Base-by-base conservation (phyloP, 768 basidiomycete genomes). In the Lepiota venenata region DNA sequence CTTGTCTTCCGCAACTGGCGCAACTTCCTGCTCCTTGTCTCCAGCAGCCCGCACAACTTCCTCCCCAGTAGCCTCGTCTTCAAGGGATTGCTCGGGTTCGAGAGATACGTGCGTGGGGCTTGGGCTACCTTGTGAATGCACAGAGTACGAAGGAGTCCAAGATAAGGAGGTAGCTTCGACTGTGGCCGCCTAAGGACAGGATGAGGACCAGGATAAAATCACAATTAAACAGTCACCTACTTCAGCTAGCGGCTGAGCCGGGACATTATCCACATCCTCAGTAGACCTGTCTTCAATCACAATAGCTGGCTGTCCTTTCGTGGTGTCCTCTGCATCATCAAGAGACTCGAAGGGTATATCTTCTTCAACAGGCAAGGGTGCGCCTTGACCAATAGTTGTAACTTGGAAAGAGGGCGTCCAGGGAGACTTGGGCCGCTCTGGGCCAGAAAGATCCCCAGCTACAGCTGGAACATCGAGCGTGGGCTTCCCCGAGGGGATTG, bases 331-430 rank as follows among this genome's bases (percentile, higher is more conserved):
- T 12, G 27, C 46, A 51, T n/a, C 48, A 39, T 45, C 35, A 12
- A 50, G 38, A 29, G 47, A 46, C 16, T 52, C 51, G 4, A 52
- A n/a, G 2, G 27, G 55, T 40, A 47, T 22, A 7, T 60, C 58
- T 49, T 65, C 60, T 15, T 64, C 66, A n/a, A 58, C 56, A 12
- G 60, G 53, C 10, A 55, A 21, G 6, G 53, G 58, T 20, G 57
- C 53, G 36, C 72, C 72, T 47, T 60, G 59, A 36, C 69, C 67
- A 41, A 68, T 58, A 22, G 77, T 74, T 11, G 69, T 77, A 20
- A 81, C 80, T 54, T 74, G 75, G 71, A 80, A 83, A 2, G 80
- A 79, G 6, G 79, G 74, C 12, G 73, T 75, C 76, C 75, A 81
- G 25, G 78, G 78, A 14, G 77, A 78, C 58, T 77, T 78, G 18